phyloP scores from a whole-genome alignment of 2,329 filamentous ascomycete species.

The Elsinoe batatas region DNA sequence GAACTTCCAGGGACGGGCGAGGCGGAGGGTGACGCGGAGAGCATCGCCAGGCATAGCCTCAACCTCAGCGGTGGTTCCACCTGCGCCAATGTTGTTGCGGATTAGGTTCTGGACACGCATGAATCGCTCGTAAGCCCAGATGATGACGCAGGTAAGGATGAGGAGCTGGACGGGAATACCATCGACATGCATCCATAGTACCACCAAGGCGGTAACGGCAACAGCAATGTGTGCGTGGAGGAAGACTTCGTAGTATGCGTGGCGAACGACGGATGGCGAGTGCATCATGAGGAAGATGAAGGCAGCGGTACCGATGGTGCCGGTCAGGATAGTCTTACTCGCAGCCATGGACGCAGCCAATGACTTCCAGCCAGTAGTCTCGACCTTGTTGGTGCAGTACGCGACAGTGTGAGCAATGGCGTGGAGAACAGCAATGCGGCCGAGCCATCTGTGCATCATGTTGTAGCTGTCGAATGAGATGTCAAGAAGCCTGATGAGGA shows the following conservation, averaged over 20 bases:
- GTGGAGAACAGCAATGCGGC: conserved; percentile 64
- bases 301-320: conserved; percentile 52
- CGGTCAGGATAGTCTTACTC: conserved; percentile 46
- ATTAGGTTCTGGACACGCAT: conserved; percentile 50
- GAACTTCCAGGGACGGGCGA: conserved; percentile 70
- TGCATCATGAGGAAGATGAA: conserved; percentile 57
- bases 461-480: conserved; percentile 79
- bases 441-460: conserved; percentile 70
- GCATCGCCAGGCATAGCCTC: conserved; percentile 70
- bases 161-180: conserved; percentile 48
- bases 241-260: conserved; percentile 73
- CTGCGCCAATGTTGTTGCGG: conserved; percentile 56
- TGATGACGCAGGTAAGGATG: conserved; percentile 52
- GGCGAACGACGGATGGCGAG: conserved; percentile 59
- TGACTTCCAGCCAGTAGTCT: conserved; percentile 40
- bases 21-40: conserved; percentile 59
- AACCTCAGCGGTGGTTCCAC: conserved; percentile 58
- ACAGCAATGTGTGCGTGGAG: conserved; percentile 60
- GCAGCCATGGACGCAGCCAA: conserved; percentile 32
- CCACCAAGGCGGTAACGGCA: conserved; percentile 50
- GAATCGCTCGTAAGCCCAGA: conserved; percentile 58
- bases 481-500: conserved; percentile 59
- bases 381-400: conserved; percentile 42
- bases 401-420: conserved; percentile 55
- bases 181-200: conserved; percentile 57